Conservation (phyloP, 139 green algal species). For the Micractinium conductrix region DNA sequence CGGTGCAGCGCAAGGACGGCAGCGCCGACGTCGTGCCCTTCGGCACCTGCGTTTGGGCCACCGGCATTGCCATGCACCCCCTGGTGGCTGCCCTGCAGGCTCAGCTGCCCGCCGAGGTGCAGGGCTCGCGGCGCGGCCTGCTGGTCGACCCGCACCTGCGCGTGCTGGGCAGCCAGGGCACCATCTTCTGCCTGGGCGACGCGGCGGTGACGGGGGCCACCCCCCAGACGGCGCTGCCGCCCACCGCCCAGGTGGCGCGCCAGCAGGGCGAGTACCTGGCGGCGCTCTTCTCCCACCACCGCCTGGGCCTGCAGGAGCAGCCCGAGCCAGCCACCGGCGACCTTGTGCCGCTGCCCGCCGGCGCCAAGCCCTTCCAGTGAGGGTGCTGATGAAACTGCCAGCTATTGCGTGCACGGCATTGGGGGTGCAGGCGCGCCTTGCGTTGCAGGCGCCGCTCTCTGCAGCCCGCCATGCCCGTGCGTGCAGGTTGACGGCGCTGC, state of each 20-base stretch:
- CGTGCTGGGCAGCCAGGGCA: slow-evolving; percentile 46
- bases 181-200: too few species aligned
- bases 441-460: background rate
- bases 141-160: slow-evolving; percentile 43
- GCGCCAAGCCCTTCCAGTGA: slow-evolving; percentile 2
- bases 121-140: slow-evolving; percentile 5
- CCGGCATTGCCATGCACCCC: slow-evolving; percentile 60
- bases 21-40: slow-evolving; percentile 29
- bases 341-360: background rate
- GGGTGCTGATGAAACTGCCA: background rate
- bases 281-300: slow-evolving; percentile 33
- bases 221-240: background rate
- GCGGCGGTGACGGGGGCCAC: too few species aligned
- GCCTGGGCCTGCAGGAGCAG: background rate
- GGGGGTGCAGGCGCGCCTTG: background rate
- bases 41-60: slow-evolving; percentile 61
- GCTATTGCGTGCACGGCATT: background rate
- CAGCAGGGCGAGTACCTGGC: slow-evolving; percentile 69
- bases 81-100: slow-evolving; percentile 15
- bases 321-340: background rate
- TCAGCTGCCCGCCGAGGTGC: slow-evolving; percentile 34
- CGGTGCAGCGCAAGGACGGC: slow-evolving; percentile 19
- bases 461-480: too few species aligned
- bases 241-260: slow-evolving; percentile 55
- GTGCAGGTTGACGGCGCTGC: too few species aligned